phyloP scores from a whole-genome alignment of 208 protist genomes.

The Trypanosoma theileri region DNA sequence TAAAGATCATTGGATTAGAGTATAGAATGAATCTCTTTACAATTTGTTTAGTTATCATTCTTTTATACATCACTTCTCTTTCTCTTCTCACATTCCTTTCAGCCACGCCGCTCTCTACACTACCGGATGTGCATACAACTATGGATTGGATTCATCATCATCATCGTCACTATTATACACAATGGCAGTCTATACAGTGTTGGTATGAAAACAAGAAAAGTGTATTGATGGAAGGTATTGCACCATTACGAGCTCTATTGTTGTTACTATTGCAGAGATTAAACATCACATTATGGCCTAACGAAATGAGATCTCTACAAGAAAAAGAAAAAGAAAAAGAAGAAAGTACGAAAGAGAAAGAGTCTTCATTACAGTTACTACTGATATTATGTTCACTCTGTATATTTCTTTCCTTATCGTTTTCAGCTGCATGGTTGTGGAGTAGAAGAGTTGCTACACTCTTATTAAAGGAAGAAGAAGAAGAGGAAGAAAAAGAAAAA shows the following conservation, averaged over 20 bases:
- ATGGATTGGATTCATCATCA: background rate
- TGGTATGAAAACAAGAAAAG: slow-evolving; percentile 4
- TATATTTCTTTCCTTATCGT: too few relatives aligned
- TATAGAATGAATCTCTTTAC: too few relatives aligned
- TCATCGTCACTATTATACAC: too few relatives aligned
- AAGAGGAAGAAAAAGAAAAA: too few relatives aligned
- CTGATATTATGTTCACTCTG: background rate
- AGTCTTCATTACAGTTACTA: background rate
- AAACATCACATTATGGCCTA: background rate
- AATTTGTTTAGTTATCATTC: background rate
- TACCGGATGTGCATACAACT: background rate
- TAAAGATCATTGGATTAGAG: too few relatives aligned
- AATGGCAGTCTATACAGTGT: background rate
- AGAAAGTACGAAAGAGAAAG: background rate
- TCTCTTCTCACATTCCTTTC: background rate
- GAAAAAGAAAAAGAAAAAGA: background rate
- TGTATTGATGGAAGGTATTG: background rate
- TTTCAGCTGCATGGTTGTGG: too few relatives aligned
- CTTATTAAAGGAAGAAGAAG: too few relatives aligned
- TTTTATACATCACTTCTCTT: background rate
- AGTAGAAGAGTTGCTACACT: too few relatives aligned
- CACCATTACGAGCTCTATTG: background rate
- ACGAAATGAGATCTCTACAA: background rate
- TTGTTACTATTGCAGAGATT: too few relatives aligned
- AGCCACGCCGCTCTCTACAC: background rate